Percentiles rank a stretch among this genome's conserved stretches.
phyloP scores from a whole-genome alignment of 495 filamentous ascomycete genomes.

The Aspergillus taichungensis region DNA sequence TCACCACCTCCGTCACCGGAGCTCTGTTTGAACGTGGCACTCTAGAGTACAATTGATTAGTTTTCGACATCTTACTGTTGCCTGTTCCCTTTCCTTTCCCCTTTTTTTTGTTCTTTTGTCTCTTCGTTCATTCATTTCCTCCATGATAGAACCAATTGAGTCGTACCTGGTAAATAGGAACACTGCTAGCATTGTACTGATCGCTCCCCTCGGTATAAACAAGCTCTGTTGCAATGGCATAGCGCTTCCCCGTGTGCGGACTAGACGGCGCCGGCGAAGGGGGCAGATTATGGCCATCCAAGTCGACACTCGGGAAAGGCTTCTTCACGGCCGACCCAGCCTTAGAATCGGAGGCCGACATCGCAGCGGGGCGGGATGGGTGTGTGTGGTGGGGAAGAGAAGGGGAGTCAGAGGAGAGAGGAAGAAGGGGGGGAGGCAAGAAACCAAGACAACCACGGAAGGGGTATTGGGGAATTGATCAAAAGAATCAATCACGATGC shows the following conservation, averaged over 20 bases:
- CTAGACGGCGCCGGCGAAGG: slow-evolving; percentile 93
- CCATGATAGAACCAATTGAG: neutral
- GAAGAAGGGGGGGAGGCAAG: neutral
- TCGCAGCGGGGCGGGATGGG: slow-evolving; percentile 30
- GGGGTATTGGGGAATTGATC: neutral
- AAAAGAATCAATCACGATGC: neutral
- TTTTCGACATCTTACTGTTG: neutral
- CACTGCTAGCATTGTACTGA: slow-evolving; percentile 90
- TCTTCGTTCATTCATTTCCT: neutral
- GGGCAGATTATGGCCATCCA: slow-evolving; percentile 84
- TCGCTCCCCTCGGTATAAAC: slow-evolving; percentile 93
- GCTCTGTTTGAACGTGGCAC: slow-evolving; percentile 93
- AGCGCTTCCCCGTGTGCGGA: slow-evolving; percentile 71
- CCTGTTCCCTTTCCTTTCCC: no score
- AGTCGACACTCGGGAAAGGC: slow-evolving; percentile 62
- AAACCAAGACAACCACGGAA: neutral
- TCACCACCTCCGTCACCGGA: slow-evolving; percentile 68
- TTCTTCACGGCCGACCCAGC: slow-evolving; percentile 42
- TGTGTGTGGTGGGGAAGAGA: slow-evolving; percentile 1
- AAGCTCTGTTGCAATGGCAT: slow-evolving; percentile 89
- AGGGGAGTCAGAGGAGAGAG: neutral
- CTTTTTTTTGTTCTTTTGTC: no score
- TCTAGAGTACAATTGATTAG: slow-evolving; percentile 39
- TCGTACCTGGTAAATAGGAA: slow-evolving; percentile 84
- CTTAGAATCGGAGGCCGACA: slow-evolving; percentile 28